phyloP scores from a whole-genome alignment of 2,329 filamentous ascomycete species.

The Pseudopithomyces chartarum region DNA sequence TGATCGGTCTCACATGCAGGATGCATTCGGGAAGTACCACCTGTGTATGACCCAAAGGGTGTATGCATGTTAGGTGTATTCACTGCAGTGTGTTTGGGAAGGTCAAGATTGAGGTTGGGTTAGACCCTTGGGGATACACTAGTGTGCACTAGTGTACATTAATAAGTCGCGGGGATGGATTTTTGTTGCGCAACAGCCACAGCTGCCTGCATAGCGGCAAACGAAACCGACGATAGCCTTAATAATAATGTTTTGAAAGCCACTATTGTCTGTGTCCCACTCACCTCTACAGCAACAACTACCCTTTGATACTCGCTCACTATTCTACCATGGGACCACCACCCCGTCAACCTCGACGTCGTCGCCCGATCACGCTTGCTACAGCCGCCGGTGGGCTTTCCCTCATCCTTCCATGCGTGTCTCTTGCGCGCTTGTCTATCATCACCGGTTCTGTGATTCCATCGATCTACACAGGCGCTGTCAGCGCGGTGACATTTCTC shows the following conservation, averaged over 20 bases:
- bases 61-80: too few species aligned
- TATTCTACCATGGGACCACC: neutral
- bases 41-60: too few species aligned
- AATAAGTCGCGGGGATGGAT: too few species aligned
- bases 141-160: too few species aligned
- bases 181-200: too few species aligned
- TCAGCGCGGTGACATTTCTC: conserved; percentile 34
- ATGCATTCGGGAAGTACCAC: too few species aligned
- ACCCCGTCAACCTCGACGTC: conserved; percentile 16
- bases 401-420: conserved; percentile 61
- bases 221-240: too few species aligned
- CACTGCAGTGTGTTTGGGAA: too few species aligned
- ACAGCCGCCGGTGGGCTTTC: conserved; percentile 29
- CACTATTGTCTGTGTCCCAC: neutral
- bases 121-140: too few species aligned
- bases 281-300: neutral
- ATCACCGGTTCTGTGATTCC: conserved; percentile 21
- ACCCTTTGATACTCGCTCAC: neutral
- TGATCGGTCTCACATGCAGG: neutral
- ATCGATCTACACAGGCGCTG: conserved; percentile 19
- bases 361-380: conserved; percentile 31
- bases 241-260: neutral
- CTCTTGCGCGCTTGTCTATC: conserved; percentile 48
- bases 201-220: too few species aligned
- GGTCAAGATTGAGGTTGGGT: too few species aligned